A percentile compares a stretch with the other conserved stretches of the same genome.
phyloP scores from a whole-genome alignment of 2,329 filamentous ascomycete genomes.

The Myrmaecium sp. region DNA sequence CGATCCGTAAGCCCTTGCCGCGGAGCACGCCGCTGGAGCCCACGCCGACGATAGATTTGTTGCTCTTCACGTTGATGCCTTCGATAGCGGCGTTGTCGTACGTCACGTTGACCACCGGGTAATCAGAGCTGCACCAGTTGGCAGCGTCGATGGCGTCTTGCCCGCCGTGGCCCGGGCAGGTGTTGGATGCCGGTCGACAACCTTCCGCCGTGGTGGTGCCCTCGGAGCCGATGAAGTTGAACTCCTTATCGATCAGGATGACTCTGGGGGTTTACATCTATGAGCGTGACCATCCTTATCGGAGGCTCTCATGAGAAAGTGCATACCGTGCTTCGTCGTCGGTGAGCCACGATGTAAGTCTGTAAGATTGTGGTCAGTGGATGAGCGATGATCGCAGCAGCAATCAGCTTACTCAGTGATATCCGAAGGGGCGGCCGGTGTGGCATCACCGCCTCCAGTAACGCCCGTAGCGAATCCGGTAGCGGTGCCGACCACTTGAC shows the following conservation, averaged over 20 bases:
- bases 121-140: conserved; percentile 3
- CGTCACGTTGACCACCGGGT: conserved; percentile 7
- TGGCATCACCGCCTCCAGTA: conserved; percentile 11
- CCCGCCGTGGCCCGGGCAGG: no score
- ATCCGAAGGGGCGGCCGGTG: conserved; percentile 10
- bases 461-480: conserved; percentile 11
- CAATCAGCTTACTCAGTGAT: conserved; percentile 7
- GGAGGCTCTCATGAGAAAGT: not conserved
- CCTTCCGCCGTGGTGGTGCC: conserved; percentile 4
- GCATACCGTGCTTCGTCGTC: conserved; percentile 6
- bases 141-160: conserved; percentile 4
- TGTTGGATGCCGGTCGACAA: conserved; percentile 2
- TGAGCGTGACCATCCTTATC: not conserved
- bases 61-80: conserved; percentile 18
- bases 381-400: no score
- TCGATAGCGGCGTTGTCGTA: conserved; percentile 18
- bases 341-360: conserved; percentile 9
- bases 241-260: conserved; percentile 10
- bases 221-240: conserved; percentile 13
- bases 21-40: conserved; percentile 23
- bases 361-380: conserved; percentile 1
- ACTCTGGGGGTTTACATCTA: no score
- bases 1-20: conserved; percentile 24
- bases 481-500: conserved; percentile 12
- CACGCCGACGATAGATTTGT: conserved; percentile 27